Percentiles rank a stretch among this genome's conserved stretches.
These are phyloP conservation scores for Dictyostelium capitatum DNA, from an alignment of 78 protist genomes.

Conservation along the genomic window DNA sequence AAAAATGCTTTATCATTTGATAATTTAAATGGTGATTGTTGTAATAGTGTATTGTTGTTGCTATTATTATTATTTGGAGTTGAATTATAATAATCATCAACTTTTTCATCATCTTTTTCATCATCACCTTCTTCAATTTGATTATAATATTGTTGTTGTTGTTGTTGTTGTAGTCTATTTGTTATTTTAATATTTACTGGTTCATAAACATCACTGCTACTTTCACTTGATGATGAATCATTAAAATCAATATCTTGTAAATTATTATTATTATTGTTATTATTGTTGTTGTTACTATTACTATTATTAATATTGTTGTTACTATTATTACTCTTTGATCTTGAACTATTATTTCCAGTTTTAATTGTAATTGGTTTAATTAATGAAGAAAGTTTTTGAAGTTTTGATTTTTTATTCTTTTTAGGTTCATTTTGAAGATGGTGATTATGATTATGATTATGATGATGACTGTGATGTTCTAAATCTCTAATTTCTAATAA, in stretches of 20 bases:
- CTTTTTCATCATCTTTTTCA: neutral
- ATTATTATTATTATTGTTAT: neutral
- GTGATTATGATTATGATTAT: neutral
- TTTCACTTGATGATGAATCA: conserved; percentile 28
- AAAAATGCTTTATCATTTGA: neutral
- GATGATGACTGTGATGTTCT: conserved; percentile 8
- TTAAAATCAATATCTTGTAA: neutral
- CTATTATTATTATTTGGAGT: neutral
- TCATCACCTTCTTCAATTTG: neutral
- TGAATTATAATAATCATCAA: neutral
- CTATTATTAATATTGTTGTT: neutral
- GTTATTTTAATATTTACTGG: neutral
- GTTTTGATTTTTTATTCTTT: conserved; percentile 40
- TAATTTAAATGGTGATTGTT: conserved; percentile 1
- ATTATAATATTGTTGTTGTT: neutral
- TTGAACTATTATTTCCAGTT: neutral
- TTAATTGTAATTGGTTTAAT: conserved; percentile 56
- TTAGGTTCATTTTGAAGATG: neutral
- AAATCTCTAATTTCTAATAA: conserved; percentile 8
- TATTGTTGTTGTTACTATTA: neutral
- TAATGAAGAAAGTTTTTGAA: conserved; percentile 66
- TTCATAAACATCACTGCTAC: conserved; percentile 14
- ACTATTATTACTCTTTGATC: conserved; percentile 1
- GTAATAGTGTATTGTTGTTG: neutral
- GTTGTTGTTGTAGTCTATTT: neutral